Base-by-base conservation (phyloP, 2,329 filamentous ascomycete genomes). In the Penicillium italicum region DNA sequence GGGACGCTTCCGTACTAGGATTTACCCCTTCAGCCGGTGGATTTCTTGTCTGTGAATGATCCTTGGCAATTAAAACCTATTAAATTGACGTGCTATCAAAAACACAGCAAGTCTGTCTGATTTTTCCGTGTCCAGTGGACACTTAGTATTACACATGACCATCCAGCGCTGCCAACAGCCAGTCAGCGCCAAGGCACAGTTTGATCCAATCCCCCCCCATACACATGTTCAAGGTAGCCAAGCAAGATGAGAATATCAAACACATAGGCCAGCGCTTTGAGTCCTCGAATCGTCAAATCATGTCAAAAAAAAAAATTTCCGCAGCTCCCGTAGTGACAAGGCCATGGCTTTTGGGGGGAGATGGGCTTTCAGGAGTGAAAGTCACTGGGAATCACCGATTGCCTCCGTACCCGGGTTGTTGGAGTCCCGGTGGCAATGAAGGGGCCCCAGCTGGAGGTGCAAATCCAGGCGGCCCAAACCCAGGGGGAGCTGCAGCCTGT, bases 391-490 rank as follows among this genome's bases (percentile, higher is more conserved):
- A 55, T 75, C 68, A 76, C 45, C 72, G 72, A 38, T 66, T 71
- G 20, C 68, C 62, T 28, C 71, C 71, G 62, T 74, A 76, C 9
- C 72, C 70, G 22, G 68, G 62, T 56, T 71, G 74, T 56, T 77
- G 75, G 50, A 78, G 77, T 14, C 75, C 75, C 22, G 74, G 74
- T 22, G 75, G 75, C 46, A 76, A 58, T 37, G 72, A 69, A 24
- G 70, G 71, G 2, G 65, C 61, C 14, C 66, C 68, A 40, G 62
- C 56, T 28, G 69, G 66, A 18, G 72, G 66, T 6, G 71, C 75
- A 66, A 80, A 82, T 1, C 79, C 79, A 46, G 79, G 76, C 22
- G 80, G 77, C 31, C 66, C 76, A 66, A 82, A 82, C 1, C 79
- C 80, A 20, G 48, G 37, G 28, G 79, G 77, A 30, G 77, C 73